Conservation (phyloP, 2,329 filamentous ascomycete species). For the Beauveria australis region DNA sequence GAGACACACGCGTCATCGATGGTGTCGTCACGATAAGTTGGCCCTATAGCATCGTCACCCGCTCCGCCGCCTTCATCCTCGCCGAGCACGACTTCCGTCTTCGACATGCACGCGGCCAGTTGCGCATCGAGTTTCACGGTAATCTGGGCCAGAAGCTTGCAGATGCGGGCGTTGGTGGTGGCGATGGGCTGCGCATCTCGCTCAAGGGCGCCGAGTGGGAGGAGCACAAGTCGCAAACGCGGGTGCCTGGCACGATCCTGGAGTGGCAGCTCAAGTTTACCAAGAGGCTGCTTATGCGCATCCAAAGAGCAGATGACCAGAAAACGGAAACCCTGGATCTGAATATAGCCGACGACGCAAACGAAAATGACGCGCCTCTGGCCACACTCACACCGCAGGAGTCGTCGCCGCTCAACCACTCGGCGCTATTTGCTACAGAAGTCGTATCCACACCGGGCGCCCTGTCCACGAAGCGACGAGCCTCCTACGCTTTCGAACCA, state of each 20-base stretch:
- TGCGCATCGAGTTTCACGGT: slow-evolving; percentile 68
- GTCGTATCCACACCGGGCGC: slow-evolving; percentile 14
- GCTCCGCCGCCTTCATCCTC: slow-evolving; percentile 68
- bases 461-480: slow-evolving; percentile 25
- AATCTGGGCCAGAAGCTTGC: slow-evolving; percentile 62
- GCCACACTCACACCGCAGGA: slow-evolving; percentile 14
- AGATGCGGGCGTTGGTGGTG: slow-evolving; percentile 62
- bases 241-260: slow-evolving; percentile 41
- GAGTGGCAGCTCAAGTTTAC: slow-evolving; percentile 53
- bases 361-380: slow-evolving; percentile 14
- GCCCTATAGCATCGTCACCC: slow-evolving; percentile 77
- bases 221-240: slow-evolving; percentile 39
- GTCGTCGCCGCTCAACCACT: slow-evolving; percentile 6
- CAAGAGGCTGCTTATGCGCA: slow-evolving; percentile 38
- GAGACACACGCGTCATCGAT: slow-evolving; percentile 41
- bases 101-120: slow-evolving; percentile 68
- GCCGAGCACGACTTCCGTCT: slow-evolving; percentile 79
- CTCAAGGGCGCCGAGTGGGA: slow-evolving; percentile 63
- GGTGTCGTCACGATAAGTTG: slow-evolving; percentile 79
- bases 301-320: slow-evolving; percentile 34
- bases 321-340: slow-evolving; percentile 45
- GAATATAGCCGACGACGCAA: slow-evolving; percentile 23
- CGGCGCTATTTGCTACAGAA: slow-evolving; percentile 10
- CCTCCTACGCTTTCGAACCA: slow-evolving; percentile 28
- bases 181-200: slow-evolving; percentile 63